These are phyloP conservation scores for Marasmius oreades DNA, from an alignment of 1,284 basidiomycete genomes.

Conservation along the genomic window DNA sequence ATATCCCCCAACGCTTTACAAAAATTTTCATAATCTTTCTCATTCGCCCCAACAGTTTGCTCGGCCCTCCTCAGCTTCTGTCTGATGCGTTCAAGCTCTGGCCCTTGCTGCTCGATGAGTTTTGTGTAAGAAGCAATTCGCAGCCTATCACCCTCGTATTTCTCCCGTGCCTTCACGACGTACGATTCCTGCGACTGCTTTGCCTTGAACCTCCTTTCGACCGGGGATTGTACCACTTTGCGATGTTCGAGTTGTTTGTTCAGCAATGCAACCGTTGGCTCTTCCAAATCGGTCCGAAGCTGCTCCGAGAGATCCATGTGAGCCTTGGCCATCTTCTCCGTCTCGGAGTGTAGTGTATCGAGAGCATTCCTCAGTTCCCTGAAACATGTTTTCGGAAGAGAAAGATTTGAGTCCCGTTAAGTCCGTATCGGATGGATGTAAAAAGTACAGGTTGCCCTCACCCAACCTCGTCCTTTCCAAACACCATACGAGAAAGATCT, in stretches of 20 bases:
- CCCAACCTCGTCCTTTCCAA: conserved; percentile 74
- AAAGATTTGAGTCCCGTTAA: neutral
- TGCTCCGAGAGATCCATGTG: conserved; percentile 50
- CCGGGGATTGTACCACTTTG: conserved; percentile 44
- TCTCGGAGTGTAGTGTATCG: conserved; percentile 58
- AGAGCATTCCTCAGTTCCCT: conserved; percentile 58
- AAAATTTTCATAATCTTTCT: conserved; percentile 70
- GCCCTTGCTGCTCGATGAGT: conserved; percentile 58
- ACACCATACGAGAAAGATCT: conserved; percentile 54
- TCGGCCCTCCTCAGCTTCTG: conserved; percentile 67
- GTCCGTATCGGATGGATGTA: neutral
- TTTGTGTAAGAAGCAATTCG: conserved; percentile 76
- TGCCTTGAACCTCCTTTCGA: conserved; percentile 65
- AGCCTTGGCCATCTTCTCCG: conserved; percentile 54
- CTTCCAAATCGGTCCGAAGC: conserved; percentile 61
- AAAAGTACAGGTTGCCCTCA: conserved; percentile 23
- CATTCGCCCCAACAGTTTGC: conserved; percentile 66
- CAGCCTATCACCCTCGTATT: conserved; percentile 73
- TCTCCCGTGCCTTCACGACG: conserved; percentile 65
- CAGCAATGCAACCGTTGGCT: conserved; percentile 45
- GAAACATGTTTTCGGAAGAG: conserved; percentile 1
- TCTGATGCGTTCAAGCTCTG: conserved; percentile 71
- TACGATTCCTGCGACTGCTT: conserved; percentile 62
- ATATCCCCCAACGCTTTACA: conserved; percentile 63
- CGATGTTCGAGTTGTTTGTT: conserved; percentile 49